A percentile compares a stretch with the other conserved stretches of the same genome.
These are phyloP conservation scores for Annulohypoxylon moriforme DNA, from an alignment of 495 filamentous ascomycete species.

Conservation along the genomic window DNA sequence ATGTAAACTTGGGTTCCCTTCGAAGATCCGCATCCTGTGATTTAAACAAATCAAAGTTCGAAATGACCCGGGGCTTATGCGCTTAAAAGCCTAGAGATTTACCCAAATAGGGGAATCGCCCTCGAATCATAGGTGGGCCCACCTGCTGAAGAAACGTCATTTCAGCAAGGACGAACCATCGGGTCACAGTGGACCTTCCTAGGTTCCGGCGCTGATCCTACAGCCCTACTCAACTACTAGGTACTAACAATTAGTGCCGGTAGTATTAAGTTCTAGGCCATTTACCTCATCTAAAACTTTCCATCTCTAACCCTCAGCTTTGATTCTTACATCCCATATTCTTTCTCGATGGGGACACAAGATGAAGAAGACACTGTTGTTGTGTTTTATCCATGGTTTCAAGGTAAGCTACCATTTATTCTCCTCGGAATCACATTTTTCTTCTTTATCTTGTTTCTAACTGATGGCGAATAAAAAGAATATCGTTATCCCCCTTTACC, in stretches of 20 bases:
- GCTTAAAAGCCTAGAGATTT: not conserved
- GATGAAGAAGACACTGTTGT: constrained; percentile 89
- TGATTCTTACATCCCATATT: constrained; percentile 9
- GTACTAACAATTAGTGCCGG: not conserved
- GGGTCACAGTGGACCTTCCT: constrained; percentile 21
- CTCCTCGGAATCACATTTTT: not conserved
- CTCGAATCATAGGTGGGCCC: not conserved
- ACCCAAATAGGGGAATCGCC: constrained; percentile 1
- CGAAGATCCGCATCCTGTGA: not conserved
- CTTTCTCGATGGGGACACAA: constrained; percentile 50
- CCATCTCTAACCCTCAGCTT: not conserved
- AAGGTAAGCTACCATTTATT: constrained; percentile 68
- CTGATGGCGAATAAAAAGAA: constrained; percentile 65
- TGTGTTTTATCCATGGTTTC: constrained; percentile 98
- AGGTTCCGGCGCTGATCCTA: constrained; percentile 24
- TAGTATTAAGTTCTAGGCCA: not conserved
- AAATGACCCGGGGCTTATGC: constrained; percentile 1
- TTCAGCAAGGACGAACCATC: constrained; percentile 27
- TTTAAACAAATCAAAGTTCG: constrained; percentile 9
- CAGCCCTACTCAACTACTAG: constrained; percentile 32
- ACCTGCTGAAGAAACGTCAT: constrained; percentile 39
- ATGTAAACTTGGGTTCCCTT: not conserved
- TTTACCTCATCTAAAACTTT: not conserved
- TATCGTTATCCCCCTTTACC: no score
- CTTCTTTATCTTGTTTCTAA: not conserved